Base-by-base conservation (phyloP, 164 flowering plant species). In the Hamamelis virginiana region DNA sequence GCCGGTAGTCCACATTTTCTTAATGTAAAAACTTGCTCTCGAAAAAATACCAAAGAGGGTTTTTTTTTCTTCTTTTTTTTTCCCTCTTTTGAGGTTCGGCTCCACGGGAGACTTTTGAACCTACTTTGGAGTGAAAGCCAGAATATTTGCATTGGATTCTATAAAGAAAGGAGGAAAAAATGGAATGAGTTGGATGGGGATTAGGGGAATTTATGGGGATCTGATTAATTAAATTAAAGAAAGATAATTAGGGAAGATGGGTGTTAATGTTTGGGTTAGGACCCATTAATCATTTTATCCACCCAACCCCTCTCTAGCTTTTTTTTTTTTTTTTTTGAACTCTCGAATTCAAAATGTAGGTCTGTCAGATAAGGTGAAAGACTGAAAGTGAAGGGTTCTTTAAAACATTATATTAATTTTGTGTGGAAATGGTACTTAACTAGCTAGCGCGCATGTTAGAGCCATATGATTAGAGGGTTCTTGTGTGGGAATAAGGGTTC, bases 201-300 rank as follows among this genome's bases (percentile, higher is more conserved):
- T 10, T 10, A 61, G 26, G 59, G 51, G 67, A 70, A 61, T 66
- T 44, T 69, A 19, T 65, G 26, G 77, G 77, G 77, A 75, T 70
- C 66, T 5, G 66, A 59, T 50, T 58, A 16, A 9, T 63, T 45
- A 0, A 45, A n/a, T n/a, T n/a, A n/a, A 45, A 38, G 27, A 2
- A 11, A 55, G 8, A 8, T 45, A 59, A 48, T 43, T 72, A 59
- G 63, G 45, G 13, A 2, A 0, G 26, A 8, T 46, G 53, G 48
- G 21, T 55, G 45, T 53, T 44, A 19, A 27, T 57, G 47, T 27
- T 57, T 23, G 6, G 22, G 19, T 4, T 62, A 43, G 28, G 66
- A 33, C 73, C 64, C 51, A 59, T 65, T 62, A 55, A 75, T 71
- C 61, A 71, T 75, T 69, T 75, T 33, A 56, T 59, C 74, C 70